Evolutionary conservation across 352 stramenopile species (phyloP).

Genomic region (Pythium brachiatum): DNA sequence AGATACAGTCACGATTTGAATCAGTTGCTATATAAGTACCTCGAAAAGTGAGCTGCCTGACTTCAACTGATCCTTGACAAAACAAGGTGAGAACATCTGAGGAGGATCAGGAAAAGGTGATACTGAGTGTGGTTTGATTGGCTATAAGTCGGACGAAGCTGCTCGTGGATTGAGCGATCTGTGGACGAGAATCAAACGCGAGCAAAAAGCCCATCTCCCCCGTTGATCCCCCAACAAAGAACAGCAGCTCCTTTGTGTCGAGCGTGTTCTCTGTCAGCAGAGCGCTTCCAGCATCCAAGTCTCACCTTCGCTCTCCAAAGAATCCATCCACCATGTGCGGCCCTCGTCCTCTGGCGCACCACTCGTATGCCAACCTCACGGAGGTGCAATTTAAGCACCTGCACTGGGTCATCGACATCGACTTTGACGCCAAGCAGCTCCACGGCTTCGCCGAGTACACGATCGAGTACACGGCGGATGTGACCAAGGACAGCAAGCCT

Average conservation of each 20-base stretch:
- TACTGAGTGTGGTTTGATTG: slow-evolving; percentile 11
- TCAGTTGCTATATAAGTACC: no score
- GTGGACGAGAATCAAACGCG: slow-evolving; percentile 16
- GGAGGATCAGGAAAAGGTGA: background rate
- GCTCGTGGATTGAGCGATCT: slow-evolving; percentile 15
- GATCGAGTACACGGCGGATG: slow-evolving; percentile 39
- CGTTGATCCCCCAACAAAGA: background rate
- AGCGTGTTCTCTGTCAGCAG: slow-evolving; percentile 18
- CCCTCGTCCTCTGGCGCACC: slow-evolving; percentile 27
- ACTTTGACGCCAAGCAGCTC: slow-evolving; percentile 81
- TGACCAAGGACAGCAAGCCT: slow-evolving; percentile 11
- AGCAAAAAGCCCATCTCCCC: background rate
- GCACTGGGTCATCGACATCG: slow-evolving; percentile 80
- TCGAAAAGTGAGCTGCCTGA: background rate
- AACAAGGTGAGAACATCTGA: background rate
- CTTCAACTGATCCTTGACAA: background rate
- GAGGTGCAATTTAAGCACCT: slow-evolving; percentile 83
- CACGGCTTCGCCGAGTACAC: slow-evolving; percentile 82
- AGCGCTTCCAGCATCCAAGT: background rate
- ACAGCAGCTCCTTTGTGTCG: background rate
- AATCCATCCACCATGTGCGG: slow-evolving; percentile 17
- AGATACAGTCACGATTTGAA: no score
- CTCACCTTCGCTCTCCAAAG: background rate
- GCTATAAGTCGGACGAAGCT: slow-evolving; percentile 10
- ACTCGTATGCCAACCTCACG: slow-evolving; percentile 87